Percentiles rank a stretch among this genome's conserved stretches.
These are phyloP conservation scores for Poa annua DNA, from an alignment of 176 grass and related monocot species.

Conservation along the genomic window DNA sequence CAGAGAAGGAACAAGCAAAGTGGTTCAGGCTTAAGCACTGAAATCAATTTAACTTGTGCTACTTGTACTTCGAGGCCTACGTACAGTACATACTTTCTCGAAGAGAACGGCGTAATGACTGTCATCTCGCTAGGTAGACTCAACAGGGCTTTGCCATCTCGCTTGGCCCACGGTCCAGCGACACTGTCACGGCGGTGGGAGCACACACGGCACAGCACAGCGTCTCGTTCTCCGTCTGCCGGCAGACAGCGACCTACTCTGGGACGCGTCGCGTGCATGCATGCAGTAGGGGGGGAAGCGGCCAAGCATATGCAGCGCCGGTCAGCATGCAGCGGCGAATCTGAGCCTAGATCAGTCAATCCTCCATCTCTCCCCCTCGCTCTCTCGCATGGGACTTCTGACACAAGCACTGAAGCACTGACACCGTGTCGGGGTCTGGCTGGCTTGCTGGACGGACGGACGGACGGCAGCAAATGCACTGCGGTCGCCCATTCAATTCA, in stretches of 20 bases:
- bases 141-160: no score
- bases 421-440: slow-evolving; percentile 30
- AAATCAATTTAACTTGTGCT: background rate
- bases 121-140: no score
- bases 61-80: background rate
- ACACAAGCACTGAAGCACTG: slow-evolving; percentile 24
- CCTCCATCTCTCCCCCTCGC: background rate
- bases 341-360: slow-evolving; percentile 33
- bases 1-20: background rate
- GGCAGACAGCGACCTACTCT: slow-evolving; percentile 32
- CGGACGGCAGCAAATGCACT: slow-evolving; percentile 6
- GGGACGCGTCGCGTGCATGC: slow-evolving; percentile 12
- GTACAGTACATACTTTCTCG: no score
- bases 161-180: no score
- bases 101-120: no score
- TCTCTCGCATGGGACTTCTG: no score
- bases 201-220: no score
- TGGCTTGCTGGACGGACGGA: no score
- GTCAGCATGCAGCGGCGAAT: slow-evolving; percentile 2
- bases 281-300: background rate
- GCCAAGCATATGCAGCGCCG: background rate
- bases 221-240: background rate
- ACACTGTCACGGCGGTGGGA: no score
- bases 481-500: slow-evolving; percentile 20
- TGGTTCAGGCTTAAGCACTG: background rate